These are phyloP conservation scores for Fimicolochytrium jonesii DNA, from an alignment of 192 early-diverging fungal genomes.

Conservation along the genomic window DNA sequence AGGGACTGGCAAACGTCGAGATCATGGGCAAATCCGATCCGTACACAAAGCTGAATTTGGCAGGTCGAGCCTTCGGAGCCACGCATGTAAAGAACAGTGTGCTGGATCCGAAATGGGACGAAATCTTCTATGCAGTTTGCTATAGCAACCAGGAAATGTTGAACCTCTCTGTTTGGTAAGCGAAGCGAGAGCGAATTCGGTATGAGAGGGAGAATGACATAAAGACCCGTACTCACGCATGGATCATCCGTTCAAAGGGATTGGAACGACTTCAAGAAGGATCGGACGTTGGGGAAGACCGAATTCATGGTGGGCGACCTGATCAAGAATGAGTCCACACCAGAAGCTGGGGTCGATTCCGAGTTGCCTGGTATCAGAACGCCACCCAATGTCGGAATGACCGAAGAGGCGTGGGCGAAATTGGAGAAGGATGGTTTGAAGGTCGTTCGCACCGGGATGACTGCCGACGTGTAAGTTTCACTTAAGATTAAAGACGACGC, in stretches of 20 bases:
- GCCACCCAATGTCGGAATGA: constrained; percentile 6
- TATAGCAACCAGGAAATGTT: constrained; percentile 72
- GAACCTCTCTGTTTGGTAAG: constrained; percentile 70
- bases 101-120: constrained; percentile 89
- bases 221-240: no score
- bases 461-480: constrained; percentile 32
- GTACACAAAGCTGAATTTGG: constrained; percentile 72
- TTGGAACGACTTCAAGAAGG: constrained; percentile 80
- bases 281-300: constrained; percentile 77
- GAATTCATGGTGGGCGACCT: constrained; percentile 32
- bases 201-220: no score
- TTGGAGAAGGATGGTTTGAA: constrained; percentile 38
- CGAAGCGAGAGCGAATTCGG: no score
- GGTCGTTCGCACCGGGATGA: constrained; percentile 16
- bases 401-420: constrained; percentile 15
- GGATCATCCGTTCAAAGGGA: no score
- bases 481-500: no score
- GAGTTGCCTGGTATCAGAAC: no score
- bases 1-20: constrained; percentile 82
- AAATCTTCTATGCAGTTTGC: constrained; percentile 79
- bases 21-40: constrained; percentile 87
- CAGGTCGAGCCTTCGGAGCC: constrained; percentile 58
- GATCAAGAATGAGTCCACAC: neutral
- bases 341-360: neutral
- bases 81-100: constrained; percentile 80